These are phyloP conservation scores for Kwoniella europaea DNA, from an alignment of 768 basidiomycete species.

Conservation along the genomic window DNA sequence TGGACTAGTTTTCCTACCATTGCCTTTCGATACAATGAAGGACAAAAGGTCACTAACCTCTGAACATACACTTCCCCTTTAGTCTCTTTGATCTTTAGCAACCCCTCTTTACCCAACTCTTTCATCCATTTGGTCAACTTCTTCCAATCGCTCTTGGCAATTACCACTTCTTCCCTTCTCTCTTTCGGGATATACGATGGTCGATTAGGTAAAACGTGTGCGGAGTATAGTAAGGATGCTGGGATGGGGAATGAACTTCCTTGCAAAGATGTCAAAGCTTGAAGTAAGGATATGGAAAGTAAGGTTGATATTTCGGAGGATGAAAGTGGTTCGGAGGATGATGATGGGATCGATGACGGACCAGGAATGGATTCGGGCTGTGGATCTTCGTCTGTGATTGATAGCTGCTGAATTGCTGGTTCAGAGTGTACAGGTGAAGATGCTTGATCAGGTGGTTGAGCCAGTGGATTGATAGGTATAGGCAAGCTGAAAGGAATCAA, in stretches of 20 bases:
- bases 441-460: slow-evolving; percentile 22
- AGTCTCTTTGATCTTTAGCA: slow-evolving; percentile 75
- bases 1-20: neutral
- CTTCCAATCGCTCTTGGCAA: slow-evolving; percentile 80
- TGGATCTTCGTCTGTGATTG: slow-evolving; percentile 3
- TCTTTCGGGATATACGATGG: slow-evolving; percentile 67
- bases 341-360: neutral
- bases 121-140: slow-evolving; percentile 82
- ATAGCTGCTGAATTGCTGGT: slow-evolving; percentile 10
- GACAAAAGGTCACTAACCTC: slow-evolving; percentile 54
- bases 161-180: slow-evolving; percentile 57
- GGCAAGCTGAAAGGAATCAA: slow-evolving; percentile 34
- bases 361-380: slow-evolving; percentile 5
- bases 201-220: slow-evolving; percentile 77
- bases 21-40: neutral
- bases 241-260: slow-evolving; percentile 72
- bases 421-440: slow-evolving; percentile 7
- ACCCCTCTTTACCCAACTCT: slow-evolving; percentile 70
- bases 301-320: slow-evolving; percentile 48
- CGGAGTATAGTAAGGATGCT: slow-evolving; percentile 75
- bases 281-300: slow-evolving; percentile 40
- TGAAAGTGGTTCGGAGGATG: slow-evolving; percentile 5
- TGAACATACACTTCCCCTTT: slow-evolving; percentile 51
- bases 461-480: slow-evolving; percentile 28
- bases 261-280: slow-evolving; percentile 59